Base-by-base conservation (phyloP, 2,329 filamentous ascomycete genomes). In the Phialophora chinensis region DNA sequence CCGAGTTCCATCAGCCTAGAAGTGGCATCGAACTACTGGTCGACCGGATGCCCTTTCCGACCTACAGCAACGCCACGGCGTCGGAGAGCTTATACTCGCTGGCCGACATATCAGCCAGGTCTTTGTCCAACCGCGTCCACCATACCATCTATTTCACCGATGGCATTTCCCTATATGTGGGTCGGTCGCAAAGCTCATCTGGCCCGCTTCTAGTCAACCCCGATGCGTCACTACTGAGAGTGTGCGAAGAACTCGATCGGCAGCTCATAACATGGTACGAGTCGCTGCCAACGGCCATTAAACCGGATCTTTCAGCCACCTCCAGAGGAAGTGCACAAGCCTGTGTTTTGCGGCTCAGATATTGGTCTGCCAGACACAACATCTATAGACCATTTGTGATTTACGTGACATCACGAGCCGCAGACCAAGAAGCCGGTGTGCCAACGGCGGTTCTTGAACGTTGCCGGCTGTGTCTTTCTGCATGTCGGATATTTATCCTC, bases 1-100 rank as follows among this genome's bases (percentile, higher is more conserved):
- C 61, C 42, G 61, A 63, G 10, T 63, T 63, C 14, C 61, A 63
- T 53, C 61, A 50, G 44, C 61, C 61, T 8, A 63, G 61, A 50
- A 63, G 61, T 63, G 61, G 61, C 42, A 52, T 63, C 14, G 61
- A 63, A 25, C 11, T 56, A 25, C 50, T 63, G 17, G 61, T 63
- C 11, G 61, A 63, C 20, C 38, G 35, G 52, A 57, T 63, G 61
- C 54, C 52, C 33, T 54, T 63, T 58, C 61, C 61, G 4, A 33
- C 33, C 31, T 57, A 56, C 60, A 27, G 23, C n/a, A 56, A 50
- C 12, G n/a, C 20, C 42, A 56, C 47, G 12, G 42, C 58, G 3
- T 12, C 44, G 11, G 58, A 54, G 31, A 50, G 38, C 31, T 35
- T 63, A n/a, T 63, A 50, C 23, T 57, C 42, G 12, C 49, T 63